phyloP scores from a whole-genome alignment of 2,329 filamentous ascomycete genomes.

The Colletotrichum scovillei region DNA sequence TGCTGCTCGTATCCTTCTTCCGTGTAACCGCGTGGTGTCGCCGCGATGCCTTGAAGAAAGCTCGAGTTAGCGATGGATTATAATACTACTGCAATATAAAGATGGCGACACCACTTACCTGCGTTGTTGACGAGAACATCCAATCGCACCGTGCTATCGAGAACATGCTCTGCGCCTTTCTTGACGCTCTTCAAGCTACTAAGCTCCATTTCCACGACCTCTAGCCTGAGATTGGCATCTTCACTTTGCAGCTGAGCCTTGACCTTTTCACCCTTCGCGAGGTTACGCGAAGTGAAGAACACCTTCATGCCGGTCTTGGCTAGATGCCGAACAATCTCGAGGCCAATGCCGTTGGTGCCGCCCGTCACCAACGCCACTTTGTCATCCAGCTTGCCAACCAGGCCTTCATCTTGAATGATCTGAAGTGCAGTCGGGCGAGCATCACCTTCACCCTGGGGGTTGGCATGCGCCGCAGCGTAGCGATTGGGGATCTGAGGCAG shows the following conservation, averaged over 20 bases:
- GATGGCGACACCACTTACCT: constrained; percentile 38
- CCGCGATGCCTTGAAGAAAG: constrained; percentile 30
- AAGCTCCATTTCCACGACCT: constrained; percentile 48
- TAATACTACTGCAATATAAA: background rate
- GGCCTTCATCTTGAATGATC: constrained; percentile 46
- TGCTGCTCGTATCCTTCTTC: constrained; percentile 48
- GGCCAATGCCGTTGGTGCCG: constrained; percentile 52
- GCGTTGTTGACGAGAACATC: constrained; percentile 55
- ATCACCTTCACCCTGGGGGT: constrained; percentile 47
- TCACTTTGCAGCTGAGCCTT: background rate
- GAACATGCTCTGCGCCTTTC: constrained; percentile 36
- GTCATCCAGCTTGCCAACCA: constrained; percentile 43
- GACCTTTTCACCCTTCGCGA: constrained; percentile 44
- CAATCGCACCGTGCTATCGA: constrained; percentile 36
- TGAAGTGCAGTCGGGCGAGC: constrained; percentile 50
- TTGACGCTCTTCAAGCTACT: constrained; percentile 46
- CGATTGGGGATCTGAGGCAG: constrained; percentile 14
- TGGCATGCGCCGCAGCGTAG: constrained; percentile 3
- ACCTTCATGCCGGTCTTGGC: constrained; percentile 55
- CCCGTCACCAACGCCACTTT: constrained; percentile 56
- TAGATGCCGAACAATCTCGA: constrained; percentile 55
- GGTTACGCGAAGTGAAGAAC: constrained; percentile 55
- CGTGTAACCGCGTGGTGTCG: constrained; percentile 30
- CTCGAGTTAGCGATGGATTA: background rate
- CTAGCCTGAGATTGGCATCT: constrained; percentile 38